Base-by-base conservation (phyloP, 78 protist species). In the Dictyostelium capitatum region DNA sequence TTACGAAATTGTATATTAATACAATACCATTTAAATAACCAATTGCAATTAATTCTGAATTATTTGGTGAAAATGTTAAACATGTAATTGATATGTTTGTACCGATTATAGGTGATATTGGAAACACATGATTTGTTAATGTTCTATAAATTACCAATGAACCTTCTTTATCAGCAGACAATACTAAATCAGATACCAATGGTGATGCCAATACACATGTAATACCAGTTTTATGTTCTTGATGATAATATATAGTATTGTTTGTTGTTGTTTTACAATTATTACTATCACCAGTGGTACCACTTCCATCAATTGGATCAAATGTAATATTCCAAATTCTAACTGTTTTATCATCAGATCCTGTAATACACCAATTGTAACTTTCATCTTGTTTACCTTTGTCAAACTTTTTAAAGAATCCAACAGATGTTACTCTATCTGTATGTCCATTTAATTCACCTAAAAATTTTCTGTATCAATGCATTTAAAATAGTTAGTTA, bases 391-490 rank as follows among this genome's bases (percentile, higher is more conserved):
- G 10, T 3, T 74, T 75, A 19, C 50, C 28, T 4, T 80, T 69
- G 20, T 75, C 23, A 77, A 70, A 59, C 11, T 8, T 14, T 37
- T 77, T 74, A 78, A 75, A 28, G 65, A 87, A 87, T 47, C 80
- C 62, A 20, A 87, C 59, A 6, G 83, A 57, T 41, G 56, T 28
- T 20, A 87, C 69, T 48, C 93, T 87, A 50, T 87, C 93, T 12
- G 54, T 87, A 46, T 87, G 93, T 59, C 93, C 93, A 53, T 75
- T 32, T 48, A 87, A 65, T 65, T 87, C 75, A n/a, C 93, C 93
- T 32, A 87, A 64, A 56, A 77, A 87, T 30, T 87, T 77, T 77
- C 93, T 87, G 4, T 7, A 46, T n/a, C 6, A 17, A n/a, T 17
- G 43, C n/a, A 47, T 14, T 23, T 5, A 19, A 48, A 10, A n/a